Conservation (phyloP, 208 protist genomes). For the Naegleria lovaniensis region DNA sequence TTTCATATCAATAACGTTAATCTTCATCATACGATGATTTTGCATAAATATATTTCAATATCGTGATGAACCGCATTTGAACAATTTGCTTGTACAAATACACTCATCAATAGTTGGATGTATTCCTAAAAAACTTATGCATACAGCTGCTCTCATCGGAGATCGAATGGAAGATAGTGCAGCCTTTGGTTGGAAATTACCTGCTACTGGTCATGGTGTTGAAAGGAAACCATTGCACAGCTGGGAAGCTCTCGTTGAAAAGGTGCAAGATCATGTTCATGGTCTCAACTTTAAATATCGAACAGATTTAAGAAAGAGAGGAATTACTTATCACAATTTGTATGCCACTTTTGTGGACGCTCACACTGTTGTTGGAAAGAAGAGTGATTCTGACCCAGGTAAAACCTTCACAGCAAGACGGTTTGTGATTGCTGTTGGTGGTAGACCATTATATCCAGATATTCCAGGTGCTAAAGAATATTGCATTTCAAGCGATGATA, state of each 20-base stretch:
- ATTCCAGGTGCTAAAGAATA: slow-evolving; percentile 55
- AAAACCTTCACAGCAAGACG: slow-evolving; percentile 43
- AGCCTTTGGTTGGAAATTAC: slow-evolving; percentile 41
- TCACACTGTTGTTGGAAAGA: slow-evolving; percentile 52
- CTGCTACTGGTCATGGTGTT: not conserved
- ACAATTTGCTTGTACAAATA: too few relatives aligned
- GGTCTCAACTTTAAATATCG: slow-evolving; percentile 65
- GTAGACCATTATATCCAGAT: slow-evolving; percentile 58
- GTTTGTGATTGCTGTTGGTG: slow-evolving; percentile 63
- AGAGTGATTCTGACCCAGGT: slow-evolving; percentile 30
- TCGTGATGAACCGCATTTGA: too few relatives aligned
- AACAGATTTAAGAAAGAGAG: slow-evolving; percentile 45
- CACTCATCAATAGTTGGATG: slow-evolving; percentile 52
- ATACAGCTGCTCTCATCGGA: slow-evolving; percentile 53
- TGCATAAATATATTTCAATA: too few relatives aligned
- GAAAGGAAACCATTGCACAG: not conserved
- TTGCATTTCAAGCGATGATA: slow-evolving; percentile 69
- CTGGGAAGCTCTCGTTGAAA: slow-evolving; percentile 43
- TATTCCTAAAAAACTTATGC: slow-evolving; percentile 76
- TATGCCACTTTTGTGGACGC: slow-evolving; percentile 50
- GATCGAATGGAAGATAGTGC: slow-evolving; percentile 36
- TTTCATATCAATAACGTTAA: too few relatives aligned
- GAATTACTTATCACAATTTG: slow-evolving; percentile 61
- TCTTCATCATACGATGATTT: too few relatives aligned
- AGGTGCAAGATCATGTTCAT: slow-evolving; percentile 56